Evolutionary conservation across 805 yeast species (phyloP).

Genomic region (Tetrapisispora nanseiensis): DNA sequence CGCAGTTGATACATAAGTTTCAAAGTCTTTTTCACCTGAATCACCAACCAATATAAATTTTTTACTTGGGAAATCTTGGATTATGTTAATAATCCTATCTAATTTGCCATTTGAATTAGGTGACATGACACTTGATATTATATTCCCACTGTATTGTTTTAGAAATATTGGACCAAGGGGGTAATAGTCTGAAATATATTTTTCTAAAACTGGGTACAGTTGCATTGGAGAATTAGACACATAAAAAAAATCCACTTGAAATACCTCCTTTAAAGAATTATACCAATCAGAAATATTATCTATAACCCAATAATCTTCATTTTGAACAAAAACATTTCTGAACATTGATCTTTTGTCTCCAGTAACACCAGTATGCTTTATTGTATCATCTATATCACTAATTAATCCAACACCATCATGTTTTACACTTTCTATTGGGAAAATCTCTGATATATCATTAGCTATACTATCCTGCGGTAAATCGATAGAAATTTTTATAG

Average conservation of each 20-base stretch:
- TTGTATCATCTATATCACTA: slow-evolving; percentile 91
- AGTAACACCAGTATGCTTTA: slow-evolving; percentile 80
- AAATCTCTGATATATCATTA: slow-evolving; percentile 9
- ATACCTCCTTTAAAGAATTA: slow-evolving; percentile 35
- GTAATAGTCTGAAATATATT: slow-evolving; percentile 32
- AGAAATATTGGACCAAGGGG: slow-evolving; percentile 82
- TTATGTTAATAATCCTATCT: slow-evolving; percentile 48
- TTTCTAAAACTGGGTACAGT: slow-evolving; percentile 43
- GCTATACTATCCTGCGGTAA: slow-evolving; percentile 10
- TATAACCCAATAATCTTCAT: slow-evolving; percentile 56
- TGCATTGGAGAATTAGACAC: slow-evolving; percentile 97
- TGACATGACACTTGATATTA: slow-evolving; percentile 73
- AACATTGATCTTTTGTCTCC: slow-evolving; percentile 80
- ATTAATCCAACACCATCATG: slow-evolving; percentile 58
- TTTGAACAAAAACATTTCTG: slow-evolving; percentile 63
- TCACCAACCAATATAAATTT: slow-evolving; percentile 85
- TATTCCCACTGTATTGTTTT: slow-evolving; percentile 76
- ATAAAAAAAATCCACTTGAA: slow-evolving; percentile 62
- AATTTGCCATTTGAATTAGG: slow-evolving; percentile 79
- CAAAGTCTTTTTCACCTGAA: slow-evolving; percentile 90
- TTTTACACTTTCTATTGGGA: slow-evolving; percentile 12
- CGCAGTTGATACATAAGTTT: slow-evolving; percentile 74
- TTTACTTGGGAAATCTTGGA: slow-evolving; percentile 66
- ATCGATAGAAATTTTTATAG: slow-evolving; percentile 17
- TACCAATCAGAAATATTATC: slow-evolving; percentile 73